Percentiles rank a stretch among this genome's conserved stretches.
Conservation (phyloP, 2,329 filamentous ascomycete genomes). For the Diaporthe capsici region DNA sequence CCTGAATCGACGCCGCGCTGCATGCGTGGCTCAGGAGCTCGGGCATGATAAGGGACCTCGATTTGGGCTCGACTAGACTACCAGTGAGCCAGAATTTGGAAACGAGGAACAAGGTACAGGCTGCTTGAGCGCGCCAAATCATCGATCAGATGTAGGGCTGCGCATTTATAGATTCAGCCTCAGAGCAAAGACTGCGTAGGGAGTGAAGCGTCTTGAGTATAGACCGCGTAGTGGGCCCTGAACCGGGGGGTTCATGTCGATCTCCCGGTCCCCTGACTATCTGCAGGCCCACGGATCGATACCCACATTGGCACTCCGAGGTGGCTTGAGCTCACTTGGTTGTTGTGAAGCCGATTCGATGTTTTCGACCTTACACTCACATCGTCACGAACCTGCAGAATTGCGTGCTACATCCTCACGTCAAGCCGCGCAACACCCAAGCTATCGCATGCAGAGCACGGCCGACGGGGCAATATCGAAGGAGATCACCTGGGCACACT, state of each 20-base stretch:
- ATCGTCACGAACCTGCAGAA: conserved; percentile 38
- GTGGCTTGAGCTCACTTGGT: conserved; percentile 1
- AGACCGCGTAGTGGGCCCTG: conserved; percentile 15
- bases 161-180: not conserved
- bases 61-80: not conserved
- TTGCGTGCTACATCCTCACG: conserved; percentile 38
- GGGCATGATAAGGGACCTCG: not conserved
- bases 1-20: not conserved
- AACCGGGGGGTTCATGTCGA: conserved; percentile 1
- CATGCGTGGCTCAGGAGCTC: not conserved
- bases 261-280: conserved; percentile 36
- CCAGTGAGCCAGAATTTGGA: not conserved
- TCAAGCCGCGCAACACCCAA: not conserved
- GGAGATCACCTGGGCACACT: not conserved
- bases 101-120: not conserved
- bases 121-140: not conserved
- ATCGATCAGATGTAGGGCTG: not conserved
- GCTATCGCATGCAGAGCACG: conserved; percentile 4
- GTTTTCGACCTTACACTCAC: conserved; percentile 1
- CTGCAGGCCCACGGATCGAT: conserved; percentile 9
- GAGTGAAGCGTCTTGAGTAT: not conserved
- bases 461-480: conserved; percentile 27
- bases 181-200: not conserved
- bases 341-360: not conserved
- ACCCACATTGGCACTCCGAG: not conserved